A percentile compares a stretch with the other conserved stretches of the same genome.
These are phyloP conservation scores for Asterophora lycoperdoides DNA, from an alignment of 768 basidiomycete species.

Conservation along the genomic window DNA sequence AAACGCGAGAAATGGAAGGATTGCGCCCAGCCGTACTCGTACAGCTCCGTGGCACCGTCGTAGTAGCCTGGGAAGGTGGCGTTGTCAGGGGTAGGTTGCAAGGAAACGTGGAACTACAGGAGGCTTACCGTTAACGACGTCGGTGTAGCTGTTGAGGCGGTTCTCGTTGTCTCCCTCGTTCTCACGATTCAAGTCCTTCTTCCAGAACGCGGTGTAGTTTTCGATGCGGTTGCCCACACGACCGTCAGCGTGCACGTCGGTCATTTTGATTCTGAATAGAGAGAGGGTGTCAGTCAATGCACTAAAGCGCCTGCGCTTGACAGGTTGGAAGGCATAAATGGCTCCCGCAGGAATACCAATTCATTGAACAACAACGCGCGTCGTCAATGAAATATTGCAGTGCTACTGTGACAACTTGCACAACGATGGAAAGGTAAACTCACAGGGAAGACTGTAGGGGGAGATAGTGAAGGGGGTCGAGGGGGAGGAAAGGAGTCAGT, in stretches of 20 bases:
- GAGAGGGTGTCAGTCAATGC: conserved; percentile 6
- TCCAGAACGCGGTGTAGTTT: conserved; percentile 91
- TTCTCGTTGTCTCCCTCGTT: conserved; percentile 58
- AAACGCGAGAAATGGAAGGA: conserved; percentile 98
- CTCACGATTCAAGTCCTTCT: conserved; percentile 75
- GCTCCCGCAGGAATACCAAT: conserved; percentile 31
- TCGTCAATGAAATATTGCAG: conserved; percentile 14
- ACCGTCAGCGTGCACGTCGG: conserved; percentile 40
- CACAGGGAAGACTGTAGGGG: conserved; percentile 5
- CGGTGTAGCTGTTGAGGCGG: conserved; percentile 79
- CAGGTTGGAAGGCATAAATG: conserved; percentile 36
- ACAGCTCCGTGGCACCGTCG: conserved; percentile 92
- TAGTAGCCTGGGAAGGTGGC: conserved; percentile 68
- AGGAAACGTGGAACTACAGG: conserved; percentile 4
- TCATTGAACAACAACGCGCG: conserved; percentile 24
- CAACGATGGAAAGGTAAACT: conserved; percentile 3
- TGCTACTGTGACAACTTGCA: neutral
- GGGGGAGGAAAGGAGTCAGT: conserved; percentile 6
- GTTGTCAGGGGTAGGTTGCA: neutral
- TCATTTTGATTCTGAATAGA: conserved; percentile 10
- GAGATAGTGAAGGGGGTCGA: neutral
- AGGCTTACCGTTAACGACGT: conserved; percentile 83
- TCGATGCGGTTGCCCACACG: conserved; percentile 66
- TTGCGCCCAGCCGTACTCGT: conserved; percentile 90
- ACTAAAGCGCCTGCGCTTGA: neutral